Base-by-base conservation (phyloP, 2,329 filamentous ascomycete genomes). In the Paecilomyces niveus region DNA sequence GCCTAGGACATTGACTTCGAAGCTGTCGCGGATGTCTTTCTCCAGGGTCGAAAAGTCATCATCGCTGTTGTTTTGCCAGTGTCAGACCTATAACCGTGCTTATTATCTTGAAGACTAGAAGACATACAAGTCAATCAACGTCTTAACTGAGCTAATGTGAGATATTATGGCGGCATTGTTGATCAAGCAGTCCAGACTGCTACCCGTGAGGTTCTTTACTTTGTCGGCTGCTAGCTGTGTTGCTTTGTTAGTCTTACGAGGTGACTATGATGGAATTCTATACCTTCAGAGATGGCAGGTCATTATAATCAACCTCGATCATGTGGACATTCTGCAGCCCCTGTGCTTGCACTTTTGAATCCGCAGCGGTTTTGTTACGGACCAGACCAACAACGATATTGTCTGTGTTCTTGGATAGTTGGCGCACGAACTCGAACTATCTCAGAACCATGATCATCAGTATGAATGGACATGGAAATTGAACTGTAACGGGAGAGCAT, bases 1-100 rank as follows among this genome's bases (percentile, higher is more conserved):
- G 50, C 76, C 81, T 8, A 83, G 49, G 6, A 81, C 78, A 59
- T 86, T 86, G 62, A 74, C 71, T 2, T 78, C 67, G 61, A 81
- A 77, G 1, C 61, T 51, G 5, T 68, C 33, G 2, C 62, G 26
- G 3, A 78, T 58, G 1, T 73, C 69, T 6, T 72, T 59, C 1
- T 76, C 72, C n/a, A 81, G 62, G 3, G 62, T 63, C 3, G 72
- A 67, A 2, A 67, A 68, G 1, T 73, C 61, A 3, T 71, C 54
- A 56, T 57, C 64, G 54, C 74, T 74, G 32, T 63, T 53, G 22
- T 35, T 54, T 54, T 11, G 54, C 49, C 13, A 22, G 49, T 49
- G 5, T 21, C 53, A 51, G 58, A 54, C n/a, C 33, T 21, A 24
- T 31, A 13, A 57, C 58, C 26, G 53, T 15, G 32, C 10, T 35